These are phyloP conservation scores for Melocanna baccifera DNA, from an alignment of 176 grass and related monocot genomes.

Conservation along the genomic window DNA sequence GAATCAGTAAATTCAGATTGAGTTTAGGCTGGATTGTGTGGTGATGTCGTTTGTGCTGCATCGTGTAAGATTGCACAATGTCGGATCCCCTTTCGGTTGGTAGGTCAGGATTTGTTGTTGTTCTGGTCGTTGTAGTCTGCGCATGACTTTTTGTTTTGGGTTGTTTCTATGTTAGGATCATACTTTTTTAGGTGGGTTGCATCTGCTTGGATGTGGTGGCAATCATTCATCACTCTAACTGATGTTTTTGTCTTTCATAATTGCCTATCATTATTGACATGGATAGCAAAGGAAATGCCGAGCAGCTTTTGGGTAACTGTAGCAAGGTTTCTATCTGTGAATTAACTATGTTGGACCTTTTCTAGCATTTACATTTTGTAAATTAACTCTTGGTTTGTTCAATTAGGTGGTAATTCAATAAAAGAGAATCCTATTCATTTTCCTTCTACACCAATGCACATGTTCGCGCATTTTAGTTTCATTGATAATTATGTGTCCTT, in stretches of 20 bases:
- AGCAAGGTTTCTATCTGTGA: not conserved
- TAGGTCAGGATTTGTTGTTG: not conserved
- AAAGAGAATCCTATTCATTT: not conserved
- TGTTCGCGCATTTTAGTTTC: not conserved
- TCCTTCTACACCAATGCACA: not conserved
- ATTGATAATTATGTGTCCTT: not conserved
- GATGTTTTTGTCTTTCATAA: constrained; percentile 4
- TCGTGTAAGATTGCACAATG: not conserved
- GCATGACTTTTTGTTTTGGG: constrained; percentile 6
- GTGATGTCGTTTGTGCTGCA: not conserved
- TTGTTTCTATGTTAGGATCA: constrained; percentile 38
- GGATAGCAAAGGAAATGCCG: not conserved
- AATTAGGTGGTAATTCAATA: not conserved
- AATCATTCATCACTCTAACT: constrained; percentile 24
- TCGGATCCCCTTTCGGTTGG: not conserved
- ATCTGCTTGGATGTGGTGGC: not conserved
- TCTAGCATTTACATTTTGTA: not conserved
- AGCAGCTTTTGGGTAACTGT: not conserved
- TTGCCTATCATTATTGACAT: constrained; percentile 9
- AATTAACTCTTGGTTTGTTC: not conserved
- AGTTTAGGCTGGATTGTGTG: not conserved
- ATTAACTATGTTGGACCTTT: not conserved
- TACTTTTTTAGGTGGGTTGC: constrained; percentile 20
- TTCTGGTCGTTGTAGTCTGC: constrained; percentile 22
- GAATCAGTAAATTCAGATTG: not conserved